Conservation (phyloP, 1,139 yeast genomes). For the Spencermartinsiella ligniputridi region DNA sequence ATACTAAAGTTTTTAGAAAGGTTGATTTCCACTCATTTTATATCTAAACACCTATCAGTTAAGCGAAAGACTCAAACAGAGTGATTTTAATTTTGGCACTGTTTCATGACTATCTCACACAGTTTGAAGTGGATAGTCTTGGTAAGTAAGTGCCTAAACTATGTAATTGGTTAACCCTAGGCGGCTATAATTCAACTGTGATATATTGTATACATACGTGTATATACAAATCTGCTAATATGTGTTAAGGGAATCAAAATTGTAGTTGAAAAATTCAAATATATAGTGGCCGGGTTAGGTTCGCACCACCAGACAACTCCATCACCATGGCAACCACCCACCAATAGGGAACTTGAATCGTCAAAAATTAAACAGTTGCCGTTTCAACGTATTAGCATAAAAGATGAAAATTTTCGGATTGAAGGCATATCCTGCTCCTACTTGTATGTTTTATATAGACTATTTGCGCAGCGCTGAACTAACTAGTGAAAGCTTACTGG, state of each 20-base stretch:
- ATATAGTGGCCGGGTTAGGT: too few species aligned
- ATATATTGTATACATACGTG: too few species aligned
- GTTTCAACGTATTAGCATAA: neutral
- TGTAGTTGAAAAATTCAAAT: too few species aligned
- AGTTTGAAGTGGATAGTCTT: neutral
- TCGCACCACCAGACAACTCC: too few species aligned
- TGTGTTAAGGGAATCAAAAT: too few species aligned
- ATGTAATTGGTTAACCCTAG: too few species aligned
- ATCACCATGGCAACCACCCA: conserved; percentile 1
- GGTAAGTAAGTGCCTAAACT: conserved; percentile 1
- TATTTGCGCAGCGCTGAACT: neutral
- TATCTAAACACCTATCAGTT: conserved; percentile 21
- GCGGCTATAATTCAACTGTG: too few species aligned
- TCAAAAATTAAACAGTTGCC: neutral
- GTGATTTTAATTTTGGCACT: conserved; percentile 11
- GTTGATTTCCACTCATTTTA: conserved; percentile 27
- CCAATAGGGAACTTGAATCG: neutral
- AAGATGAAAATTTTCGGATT: conserved; percentile 14
- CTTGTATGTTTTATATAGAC: conserved; percentile 24
- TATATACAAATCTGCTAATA: too few species aligned
- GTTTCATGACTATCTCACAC: neutral
- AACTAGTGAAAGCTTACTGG: conserved; percentile 54
- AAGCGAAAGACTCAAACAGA: conserved; percentile 31
- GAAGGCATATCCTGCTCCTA: conserved; percentile 42
- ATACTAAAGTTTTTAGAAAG: neutral